phyloP scores from a whole-genome alignment of 768 basidiomycete species.

The Tubosaeta sp. region DNA sequence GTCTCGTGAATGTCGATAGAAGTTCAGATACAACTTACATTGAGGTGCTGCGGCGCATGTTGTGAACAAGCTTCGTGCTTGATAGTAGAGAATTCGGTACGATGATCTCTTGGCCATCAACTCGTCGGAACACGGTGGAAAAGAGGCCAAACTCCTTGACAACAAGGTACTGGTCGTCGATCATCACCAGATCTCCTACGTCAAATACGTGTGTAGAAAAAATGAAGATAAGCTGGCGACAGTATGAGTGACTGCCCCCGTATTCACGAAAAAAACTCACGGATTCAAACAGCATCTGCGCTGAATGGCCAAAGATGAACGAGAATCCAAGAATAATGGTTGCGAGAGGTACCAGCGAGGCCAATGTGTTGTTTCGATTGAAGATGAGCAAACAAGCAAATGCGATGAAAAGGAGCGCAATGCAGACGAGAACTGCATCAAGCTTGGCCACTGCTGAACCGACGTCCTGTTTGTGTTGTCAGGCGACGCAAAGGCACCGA shows the following conservation, averaged over 20 bases:
- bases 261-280: conserved; percentile 34
- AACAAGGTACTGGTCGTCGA: conserved; percentile 46
- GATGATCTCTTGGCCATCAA: conserved; percentile 76
- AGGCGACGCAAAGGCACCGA: not conserved
- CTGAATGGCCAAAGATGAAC: conserved; percentile 81
- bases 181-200: conserved; percentile 78
- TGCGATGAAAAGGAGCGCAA: conserved; percentile 54
- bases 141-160: conserved; percentile 80
- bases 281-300: conserved; percentile 74
- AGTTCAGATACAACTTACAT: conserved; percentile 43
- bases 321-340: conserved; percentile 81
- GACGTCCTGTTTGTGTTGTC: conserved; percentile 48
- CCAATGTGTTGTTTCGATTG: conserved; percentile 58
- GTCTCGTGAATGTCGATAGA: not conserved
- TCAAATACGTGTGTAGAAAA: conserved; percentile 86
- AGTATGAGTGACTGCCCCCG: not conserved
- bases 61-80: conserved; percentile 71
- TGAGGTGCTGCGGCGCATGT: conserved; percentile 67
- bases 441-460: conserved; percentile 71
- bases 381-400: conserved; percentile 76
- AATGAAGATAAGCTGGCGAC: conserved; percentile 68
- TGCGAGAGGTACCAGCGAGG: conserved; percentile 73
- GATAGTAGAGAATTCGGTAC: conserved; percentile 74
- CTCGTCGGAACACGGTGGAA: conserved; percentile 73
- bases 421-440: conserved; percentile 64